Evolutionary conservation across 176 grass and related monocot genomes (phyloP), one percentile per base, ranked within the genome.

Genomic region (Juncus inflexus): DNA sequence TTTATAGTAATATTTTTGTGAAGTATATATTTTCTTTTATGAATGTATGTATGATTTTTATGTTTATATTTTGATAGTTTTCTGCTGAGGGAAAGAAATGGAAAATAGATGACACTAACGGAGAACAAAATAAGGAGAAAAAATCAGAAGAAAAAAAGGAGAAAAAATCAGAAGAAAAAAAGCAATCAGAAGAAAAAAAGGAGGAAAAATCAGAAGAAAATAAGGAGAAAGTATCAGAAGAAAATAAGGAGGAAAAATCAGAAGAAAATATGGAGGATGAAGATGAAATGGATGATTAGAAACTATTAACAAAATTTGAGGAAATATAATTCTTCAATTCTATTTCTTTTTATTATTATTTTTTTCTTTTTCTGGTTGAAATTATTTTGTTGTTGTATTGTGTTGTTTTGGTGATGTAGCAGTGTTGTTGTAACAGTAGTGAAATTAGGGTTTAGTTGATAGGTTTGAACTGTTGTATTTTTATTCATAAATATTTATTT

Each of bases 11-110:
- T 47, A 9, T 5, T 47, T 47, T 43, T 60, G 11, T 12, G 52
- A 57, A 70, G 53, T 52, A 57, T 52, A 57, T 55, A 15, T 19
- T 40, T 41, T 6, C 39, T 71, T 71, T 41, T 58, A 58, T 9
- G 42, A 56, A 68, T 58, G 6, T 49, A 42, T 16, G 37, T n/a
- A n/a, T n/a, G n/a, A n/a, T 13, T 58, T 59, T 5, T 3, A 40
- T 35, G 28, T 37, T 55, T 70, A 59, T 59, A 71, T 36, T 58
- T 58, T 42, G 8, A 14, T 57, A 43, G 15, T 35, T 11, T 39
- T 53, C 54, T 0, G 12, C 13, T 43, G 36, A 28, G 54, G 42
- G 13, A 10, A 59, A 71, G 9, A 60, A 71, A 14, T 9, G 3
- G 37, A 58, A 9, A 38, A 54, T 40, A 40, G 54, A 58, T 3